These are phyloP conservation scores for Oryza officinalis DNA, from an alignment of 176 grass and related monocot genomes.

Conservation along the genomic window DNA sequence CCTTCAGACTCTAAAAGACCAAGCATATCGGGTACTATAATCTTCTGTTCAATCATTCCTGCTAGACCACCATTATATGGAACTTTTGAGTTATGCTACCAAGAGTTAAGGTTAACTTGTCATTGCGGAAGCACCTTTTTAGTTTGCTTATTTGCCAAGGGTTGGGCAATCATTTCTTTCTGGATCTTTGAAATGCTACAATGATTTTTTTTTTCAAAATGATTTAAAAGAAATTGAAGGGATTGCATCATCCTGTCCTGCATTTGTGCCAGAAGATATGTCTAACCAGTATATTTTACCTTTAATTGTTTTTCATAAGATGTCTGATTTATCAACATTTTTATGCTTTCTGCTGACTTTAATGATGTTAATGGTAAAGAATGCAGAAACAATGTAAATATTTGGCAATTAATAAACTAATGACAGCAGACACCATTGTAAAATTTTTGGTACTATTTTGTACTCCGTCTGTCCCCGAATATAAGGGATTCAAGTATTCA, in stretches of 20 bases:
- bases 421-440: neutral
- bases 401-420: neutral
- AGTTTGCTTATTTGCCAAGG: neutral
- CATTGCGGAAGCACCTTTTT: too few species aligned
- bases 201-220: neutral
- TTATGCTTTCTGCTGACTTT: neutral
- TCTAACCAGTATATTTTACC: too few species aligned
- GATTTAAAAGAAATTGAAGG: neutral
- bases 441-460: neutral
- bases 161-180: neutral
- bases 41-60: neutral
- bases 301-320: too few species aligned
- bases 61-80: neutral
- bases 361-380: neutral
- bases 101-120: neutral
- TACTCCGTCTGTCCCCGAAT: too few species aligned
- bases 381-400: neutral
- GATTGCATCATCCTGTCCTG: neutral
- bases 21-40: conserved; percentile 73
- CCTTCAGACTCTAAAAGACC: conserved; percentile 94
- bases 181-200: neutral
- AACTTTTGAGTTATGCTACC: neutral
- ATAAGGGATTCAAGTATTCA: too few species aligned
- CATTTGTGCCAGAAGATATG: too few species aligned
- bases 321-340: too few species aligned